phyloP scores from a whole-genome alignment of 306 rosid species.

The Rosa rugosa region DNA sequence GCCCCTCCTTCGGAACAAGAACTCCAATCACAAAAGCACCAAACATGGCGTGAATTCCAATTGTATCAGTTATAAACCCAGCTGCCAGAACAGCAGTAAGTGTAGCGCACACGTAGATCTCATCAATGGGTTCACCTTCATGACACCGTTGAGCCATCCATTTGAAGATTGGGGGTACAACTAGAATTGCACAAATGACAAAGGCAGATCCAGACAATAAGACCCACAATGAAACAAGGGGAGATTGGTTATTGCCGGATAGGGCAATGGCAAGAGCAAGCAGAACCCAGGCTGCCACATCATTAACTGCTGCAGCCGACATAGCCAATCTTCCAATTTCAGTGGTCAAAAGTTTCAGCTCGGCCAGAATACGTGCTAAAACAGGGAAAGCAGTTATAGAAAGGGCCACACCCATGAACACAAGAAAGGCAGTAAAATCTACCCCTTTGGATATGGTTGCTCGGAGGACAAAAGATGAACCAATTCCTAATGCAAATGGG shows the following conservation, averaged over 20 bases:
- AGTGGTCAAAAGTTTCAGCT: constrained; percentile 86
- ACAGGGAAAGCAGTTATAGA: constrained; percentile 94
- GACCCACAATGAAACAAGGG: constrained; percentile 75
- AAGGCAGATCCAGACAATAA: constrained; percentile 62
- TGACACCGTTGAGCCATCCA: constrained; percentile 60
- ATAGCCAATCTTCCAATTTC: constrained; percentile 73
- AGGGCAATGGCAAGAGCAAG: constrained; percentile 87
- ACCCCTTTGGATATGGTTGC: constrained; percentile 68
- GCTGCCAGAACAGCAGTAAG: constrained; percentile 72
- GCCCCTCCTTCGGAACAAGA: constrained; percentile 72
- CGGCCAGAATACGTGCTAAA: constrained; percentile 83
- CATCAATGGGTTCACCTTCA: constrained; percentile 72
- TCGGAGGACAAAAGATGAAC: constrained; percentile 62
- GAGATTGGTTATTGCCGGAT: constrained; percentile 57
- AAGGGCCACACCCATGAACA: constrained; percentile 90
- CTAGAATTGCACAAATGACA: constrained; percentile 37
- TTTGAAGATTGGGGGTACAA: constrained; percentile 61
- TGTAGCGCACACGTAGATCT: constrained; percentile 67
- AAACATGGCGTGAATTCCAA: constrained; percentile 93
- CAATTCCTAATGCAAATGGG: constrained; percentile 80
- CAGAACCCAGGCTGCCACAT: constrained; percentile 88
- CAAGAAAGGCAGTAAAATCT: constrained; percentile 51
- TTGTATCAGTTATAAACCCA: constrained; percentile 70
- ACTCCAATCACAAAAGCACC: constrained; percentile 85
- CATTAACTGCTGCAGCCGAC: constrained; percentile 96